Evolutionary conservation across 805 yeast genomes (phyloP).

Genomic region (Metschnikowia dekortorum): DNA sequence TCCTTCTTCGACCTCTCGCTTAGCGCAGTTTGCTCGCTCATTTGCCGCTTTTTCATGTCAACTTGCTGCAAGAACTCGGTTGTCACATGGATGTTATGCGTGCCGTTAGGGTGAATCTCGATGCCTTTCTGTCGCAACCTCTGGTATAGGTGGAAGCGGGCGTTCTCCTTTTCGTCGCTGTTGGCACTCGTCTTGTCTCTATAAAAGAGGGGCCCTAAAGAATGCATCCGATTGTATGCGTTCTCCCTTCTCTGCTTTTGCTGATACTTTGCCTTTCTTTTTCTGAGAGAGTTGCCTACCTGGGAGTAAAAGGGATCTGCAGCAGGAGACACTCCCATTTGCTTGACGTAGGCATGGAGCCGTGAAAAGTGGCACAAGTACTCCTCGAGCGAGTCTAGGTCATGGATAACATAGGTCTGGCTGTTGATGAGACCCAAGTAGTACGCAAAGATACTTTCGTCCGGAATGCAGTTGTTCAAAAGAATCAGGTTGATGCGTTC

Average conservation of each 20-base stretch:
- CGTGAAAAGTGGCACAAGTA: slow-evolving; percentile 12
- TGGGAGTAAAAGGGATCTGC: neutral
- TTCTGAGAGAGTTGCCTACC: neutral
- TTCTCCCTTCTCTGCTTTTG: neutral
- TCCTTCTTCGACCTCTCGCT: neutral
- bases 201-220: neutral
- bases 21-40: neutral
- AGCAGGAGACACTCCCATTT: neutral
- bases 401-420: slow-evolving; percentile 7
- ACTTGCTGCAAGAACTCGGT: neutral
- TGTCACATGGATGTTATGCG: slow-evolving; percentile 1
- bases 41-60: neutral
- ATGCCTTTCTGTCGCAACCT: slow-evolving; percentile 1
- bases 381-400: slow-evolving; percentile 15
- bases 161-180: neutral
- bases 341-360: slow-evolving; percentile 3
- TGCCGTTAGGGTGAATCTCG: slow-evolving; percentile 1
- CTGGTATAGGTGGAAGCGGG: slow-evolving; percentile 1
- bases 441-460: slow-evolving; percentile 27
- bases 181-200: neutral
- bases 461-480: slow-evolving; percentile 15
- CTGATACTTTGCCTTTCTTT: neutral
- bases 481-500: slow-evolving; percentile 11
- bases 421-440: slow-evolving; percentile 23
- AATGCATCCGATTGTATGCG: neutral